Percentiles rank a stretch among this genome's conserved stretches.
These are phyloP conservation scores for Encephalitozoon hellem DNA, from an alignment of 371 early-diverging fungal species.

Conservation along the genomic window DNA sequence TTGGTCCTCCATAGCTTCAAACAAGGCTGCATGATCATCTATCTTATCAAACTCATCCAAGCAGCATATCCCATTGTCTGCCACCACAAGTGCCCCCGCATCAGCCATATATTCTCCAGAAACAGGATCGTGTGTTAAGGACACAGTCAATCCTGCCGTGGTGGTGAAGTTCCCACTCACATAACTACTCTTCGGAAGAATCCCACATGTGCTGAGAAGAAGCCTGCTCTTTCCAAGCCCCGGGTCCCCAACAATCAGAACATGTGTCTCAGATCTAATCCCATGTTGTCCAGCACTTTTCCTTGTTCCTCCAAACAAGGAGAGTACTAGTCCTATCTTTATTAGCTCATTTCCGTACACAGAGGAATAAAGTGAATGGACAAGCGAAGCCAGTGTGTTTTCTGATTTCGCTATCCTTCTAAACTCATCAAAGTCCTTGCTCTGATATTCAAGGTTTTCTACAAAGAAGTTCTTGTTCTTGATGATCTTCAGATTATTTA, in stretches of 20 bases:
- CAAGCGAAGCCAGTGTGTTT: slow-evolving; percentile 61
- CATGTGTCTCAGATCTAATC: slow-evolving; percentile 56
- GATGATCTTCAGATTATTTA: slow-evolving; percentile 46
- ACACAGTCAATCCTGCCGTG: slow-evolving; percentile 70
- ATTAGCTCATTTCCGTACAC: slow-evolving; percentile 68
- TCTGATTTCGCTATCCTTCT: slow-evolving; percentile 60
- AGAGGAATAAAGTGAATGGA: slow-evolving; percentile 64
- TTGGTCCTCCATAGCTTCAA: slow-evolving; percentile 60
- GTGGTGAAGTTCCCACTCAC: slow-evolving; percentile 66
- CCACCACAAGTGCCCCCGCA: slow-evolving; percentile 65
- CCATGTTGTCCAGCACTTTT: slow-evolving; percentile 34
- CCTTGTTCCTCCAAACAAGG: slow-evolving; percentile 65
- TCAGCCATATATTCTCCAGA: slow-evolving; percentile 71
- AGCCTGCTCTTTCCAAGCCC: slow-evolving; percentile 66
- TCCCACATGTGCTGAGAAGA: slow-evolving; percentile 61
- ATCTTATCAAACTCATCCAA: slow-evolving; percentile 68
- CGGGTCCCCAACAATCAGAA: slow-evolving; percentile 63
- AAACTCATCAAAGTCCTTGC: slow-evolving; percentile 30
- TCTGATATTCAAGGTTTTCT: not conserved
- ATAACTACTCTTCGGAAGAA: slow-evolving; percentile 65
- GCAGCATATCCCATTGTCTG: slow-evolving; percentile 65
- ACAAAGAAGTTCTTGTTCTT: slow-evolving; percentile 42
- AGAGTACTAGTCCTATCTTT: slow-evolving; percentile 65
- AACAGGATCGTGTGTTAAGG: slow-evolving; percentile 66
- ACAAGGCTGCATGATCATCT: slow-evolving; percentile 55